Percentiles rank a stretch among this genome's conserved stretches.
Conservation (phyloP, 2,329 filamentous ascomycete genomes). For the Clarireedia hainanense region DNA sequence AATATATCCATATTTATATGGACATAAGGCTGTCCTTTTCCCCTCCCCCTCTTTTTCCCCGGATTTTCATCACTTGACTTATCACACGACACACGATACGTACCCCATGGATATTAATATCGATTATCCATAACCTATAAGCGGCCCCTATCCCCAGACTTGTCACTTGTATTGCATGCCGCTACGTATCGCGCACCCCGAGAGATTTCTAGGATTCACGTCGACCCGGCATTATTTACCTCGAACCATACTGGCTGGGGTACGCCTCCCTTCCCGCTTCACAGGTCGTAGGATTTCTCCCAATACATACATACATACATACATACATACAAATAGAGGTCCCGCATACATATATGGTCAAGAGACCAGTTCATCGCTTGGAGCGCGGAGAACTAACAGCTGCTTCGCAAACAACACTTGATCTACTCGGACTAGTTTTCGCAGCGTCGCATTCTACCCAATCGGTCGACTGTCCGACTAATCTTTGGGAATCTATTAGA, state of each 20-base stretch:
- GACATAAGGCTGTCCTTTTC: neutral
- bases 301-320: neutral
- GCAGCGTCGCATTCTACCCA: slow-evolving; percentile 1
- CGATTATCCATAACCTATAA: neutral
- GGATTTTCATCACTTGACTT: neutral
- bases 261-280: neutral
- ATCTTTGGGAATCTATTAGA: neutral
- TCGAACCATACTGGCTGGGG: neutral
- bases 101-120: neutral
- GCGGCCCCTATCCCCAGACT: too few relatives aligned
- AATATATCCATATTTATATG: too few relatives aligned
- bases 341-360: neutral
- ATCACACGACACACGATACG: neutral
- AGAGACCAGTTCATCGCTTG: neutral
- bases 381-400: too few relatives aligned
- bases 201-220: neutral
- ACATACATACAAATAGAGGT: neutral
- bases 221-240: neutral
- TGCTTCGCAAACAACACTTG: too few relatives aligned
- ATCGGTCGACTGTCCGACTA: neutral
- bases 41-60: slow-evolving; percentile 1
- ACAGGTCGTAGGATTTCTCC: neutral
- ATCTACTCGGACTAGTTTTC: neutral
- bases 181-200: too few relatives aligned
- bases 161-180: too few relatives aligned